Percentiles rank a stretch among this genome's conserved stretches.
Evolutionary conservation across 2,329 filamentous ascomycete species (phyloP).

Genomic region (Neonectria sp.): DNA sequence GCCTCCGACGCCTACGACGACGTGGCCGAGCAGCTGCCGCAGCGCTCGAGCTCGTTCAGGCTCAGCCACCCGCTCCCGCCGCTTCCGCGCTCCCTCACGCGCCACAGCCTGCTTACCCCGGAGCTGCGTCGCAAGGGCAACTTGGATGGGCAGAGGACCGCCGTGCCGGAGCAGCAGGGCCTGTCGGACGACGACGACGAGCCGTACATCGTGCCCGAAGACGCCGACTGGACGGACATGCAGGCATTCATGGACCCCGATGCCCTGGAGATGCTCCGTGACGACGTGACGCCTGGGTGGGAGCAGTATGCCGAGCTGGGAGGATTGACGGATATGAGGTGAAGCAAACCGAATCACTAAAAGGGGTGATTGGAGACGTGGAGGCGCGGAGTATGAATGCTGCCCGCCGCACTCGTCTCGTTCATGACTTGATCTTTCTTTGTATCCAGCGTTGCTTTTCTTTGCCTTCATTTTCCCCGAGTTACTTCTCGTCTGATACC

Average conservation of each 20-base stretch:
- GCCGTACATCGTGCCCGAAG: slow-evolving; percentile 47
- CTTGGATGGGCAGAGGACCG: background rate
- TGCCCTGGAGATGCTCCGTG: slow-evolving; percentile 34
- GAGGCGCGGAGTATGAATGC: slow-evolving; percentile 1
- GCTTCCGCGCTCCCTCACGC: slow-evolving; percentile 28
- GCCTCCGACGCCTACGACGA: slow-evolving; percentile 47
- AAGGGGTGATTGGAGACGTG: background rate
- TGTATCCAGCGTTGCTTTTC: slow-evolving; percentile 10
- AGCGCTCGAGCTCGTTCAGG: slow-evolving; percentile 24
- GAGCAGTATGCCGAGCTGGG: slow-evolving; percentile 64
- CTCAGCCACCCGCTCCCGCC: slow-evolving; percentile 15
- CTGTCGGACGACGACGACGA: slow-evolving; percentile 43
- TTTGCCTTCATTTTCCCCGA: slow-evolving; percentile 20
- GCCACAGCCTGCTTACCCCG: slow-evolving; percentile 44
- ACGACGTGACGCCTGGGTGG: slow-evolving; percentile 56
- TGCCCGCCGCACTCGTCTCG: slow-evolving; percentile 14
- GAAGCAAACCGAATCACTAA: slow-evolving; percentile 28
- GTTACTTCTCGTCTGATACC: slow-evolving; percentile 44
- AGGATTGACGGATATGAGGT: slow-evolving; percentile 58
- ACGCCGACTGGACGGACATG: slow-evolving; percentile 56
- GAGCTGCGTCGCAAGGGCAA: slow-evolving; percentile 35
- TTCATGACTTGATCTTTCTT: slow-evolving; percentile 30
- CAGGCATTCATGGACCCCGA: slow-evolving; percentile 53
- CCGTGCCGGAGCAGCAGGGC: background rate
- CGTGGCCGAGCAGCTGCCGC: slow-evolving; percentile 32